phyloP scores from a whole-genome alignment of 176 grass and related monocot genomes.

The Oryza longistaminata region DNA sequence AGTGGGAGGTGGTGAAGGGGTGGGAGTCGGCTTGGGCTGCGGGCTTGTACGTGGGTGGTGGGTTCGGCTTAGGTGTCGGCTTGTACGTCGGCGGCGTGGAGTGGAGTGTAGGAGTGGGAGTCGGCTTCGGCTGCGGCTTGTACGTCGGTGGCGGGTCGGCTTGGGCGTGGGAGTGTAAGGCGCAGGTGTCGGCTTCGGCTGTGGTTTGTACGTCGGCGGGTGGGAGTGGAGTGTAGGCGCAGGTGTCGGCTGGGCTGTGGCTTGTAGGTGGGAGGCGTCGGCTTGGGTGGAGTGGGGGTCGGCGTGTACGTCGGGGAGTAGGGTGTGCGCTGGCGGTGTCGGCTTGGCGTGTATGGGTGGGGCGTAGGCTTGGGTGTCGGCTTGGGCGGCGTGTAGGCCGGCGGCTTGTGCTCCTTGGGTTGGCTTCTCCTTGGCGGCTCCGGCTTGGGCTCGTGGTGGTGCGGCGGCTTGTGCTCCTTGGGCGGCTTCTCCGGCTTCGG shows the following conservation, averaged over 20 bases:
- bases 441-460: background rate
- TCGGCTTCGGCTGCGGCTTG: background rate
- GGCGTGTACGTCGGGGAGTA: background rate
- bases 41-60: background rate
- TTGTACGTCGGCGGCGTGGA: background rate
- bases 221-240: background rate
- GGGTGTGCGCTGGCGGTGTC: background rate
- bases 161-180: slow-evolving; percentile 3
- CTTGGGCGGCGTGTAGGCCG: background rate
- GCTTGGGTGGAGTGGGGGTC: background rate
- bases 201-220: background rate
- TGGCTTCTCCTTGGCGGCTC: background rate
- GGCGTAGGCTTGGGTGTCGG: background rate
- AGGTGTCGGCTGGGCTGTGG: slow-evolving; percentile 12
- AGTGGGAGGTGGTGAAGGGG: too few relatives aligned
- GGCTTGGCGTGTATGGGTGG: background rate
- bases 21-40: background rate
- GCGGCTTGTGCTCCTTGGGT: slow-evolving; percentile 4
- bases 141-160: background rate
- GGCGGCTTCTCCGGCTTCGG: slow-evolving; percentile 47
- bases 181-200: background rate
- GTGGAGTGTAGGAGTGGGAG: background rate
- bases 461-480: slow-evolving; percentile 32
- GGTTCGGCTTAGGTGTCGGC: background rate
- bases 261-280: background rate